Percentiles rank a stretch among this genome's conserved stretches.
Evolutionary conservation across 257 asterid genomes (phyloP).

Genomic region (Ballota nigra): DNA sequence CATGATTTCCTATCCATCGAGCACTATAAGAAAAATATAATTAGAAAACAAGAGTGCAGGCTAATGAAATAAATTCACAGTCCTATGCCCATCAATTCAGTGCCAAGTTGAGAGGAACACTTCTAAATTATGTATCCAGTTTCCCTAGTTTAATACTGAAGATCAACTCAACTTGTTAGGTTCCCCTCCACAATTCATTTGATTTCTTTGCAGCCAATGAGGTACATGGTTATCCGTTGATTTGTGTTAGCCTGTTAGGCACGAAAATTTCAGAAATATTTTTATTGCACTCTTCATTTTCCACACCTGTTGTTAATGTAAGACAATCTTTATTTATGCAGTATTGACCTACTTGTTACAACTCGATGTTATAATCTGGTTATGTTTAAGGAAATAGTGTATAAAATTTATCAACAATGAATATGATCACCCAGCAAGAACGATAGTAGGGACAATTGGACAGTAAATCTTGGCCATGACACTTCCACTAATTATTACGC

Average conservation of each 20-base stretch:
- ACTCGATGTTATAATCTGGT: neutral
- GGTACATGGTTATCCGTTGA: neutral
- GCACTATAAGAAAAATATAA: constrained; percentile 56
- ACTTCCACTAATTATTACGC: too few relatives aligned
- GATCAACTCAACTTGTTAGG: neutral
- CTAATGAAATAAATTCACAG: neutral
- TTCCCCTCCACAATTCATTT: neutral
- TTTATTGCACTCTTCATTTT: neutral
- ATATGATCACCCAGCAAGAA: constrained; percentile 1
- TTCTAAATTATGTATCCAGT: neutral
- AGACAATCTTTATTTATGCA: neutral
- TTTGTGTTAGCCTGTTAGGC: neutral
- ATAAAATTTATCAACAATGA: neutral
- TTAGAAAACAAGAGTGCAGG: neutral
- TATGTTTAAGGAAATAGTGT: neutral
- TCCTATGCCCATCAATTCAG: constrained; percentile 1
- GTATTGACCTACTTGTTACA: neutral
- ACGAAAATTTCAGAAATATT: neutral
- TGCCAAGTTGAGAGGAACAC: neutral
- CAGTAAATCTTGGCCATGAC: too few relatives aligned
- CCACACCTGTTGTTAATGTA: neutral
- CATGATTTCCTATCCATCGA: constrained; percentile 99
- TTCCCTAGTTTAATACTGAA: constrained; percentile 4
- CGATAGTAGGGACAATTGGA: neutral
- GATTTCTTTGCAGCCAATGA: neutral